Evolutionary conservation across 1,139 yeast species (phyloP), one percentile per base, ranked within the genome.

Genomic region (Wickerhamomyces sp.): DNA sequence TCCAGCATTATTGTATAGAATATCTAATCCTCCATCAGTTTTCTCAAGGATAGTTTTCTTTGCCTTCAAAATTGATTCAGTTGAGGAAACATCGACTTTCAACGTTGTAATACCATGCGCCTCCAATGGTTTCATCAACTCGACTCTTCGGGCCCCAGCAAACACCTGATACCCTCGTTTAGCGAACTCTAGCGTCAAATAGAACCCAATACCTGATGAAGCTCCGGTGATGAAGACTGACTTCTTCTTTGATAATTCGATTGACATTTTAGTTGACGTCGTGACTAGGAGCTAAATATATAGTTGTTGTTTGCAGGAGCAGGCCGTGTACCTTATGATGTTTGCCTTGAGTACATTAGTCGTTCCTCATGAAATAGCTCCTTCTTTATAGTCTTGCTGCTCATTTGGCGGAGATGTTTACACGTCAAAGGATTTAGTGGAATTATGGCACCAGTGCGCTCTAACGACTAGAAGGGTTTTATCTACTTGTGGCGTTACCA

Each of bases 181-280:
- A 27, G 84, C 81, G 51, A 84, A 71, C 56, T 82, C 88, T 44
- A 72, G 67, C 27, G 89, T 78, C 9, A 81, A 64, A 27, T 79
- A 78, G 60, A 68, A 75, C 6, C 93, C 94, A 53, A 85, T 85
- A 14, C 93, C 93, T 1, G 88, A 80, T 0, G 90, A 82, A 27
- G 86, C 84, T 5, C 93, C 94, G 1, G 93, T 85, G 15, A 85
- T 33, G 8, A 39, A 39, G 14, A 39, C 36, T 9, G 31, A 6
- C 11, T 39, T 39, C 23, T 18, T 18, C 23, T 18, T 18, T 18
- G 23, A 18, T 18, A 18, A 18, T 4, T 4, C 5, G 5, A 5
- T 18, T 3, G 23, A 18, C 23, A 18, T 18, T 18, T 18, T 18
- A 18, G 23, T 18, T 18, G 23, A 18, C 23, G 23, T 18, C 4